These are phyloP conservation scores for Oldenlandia corymbosa DNA, from an alignment of 257 asterid genomes.

Conservation along the genomic window DNA sequence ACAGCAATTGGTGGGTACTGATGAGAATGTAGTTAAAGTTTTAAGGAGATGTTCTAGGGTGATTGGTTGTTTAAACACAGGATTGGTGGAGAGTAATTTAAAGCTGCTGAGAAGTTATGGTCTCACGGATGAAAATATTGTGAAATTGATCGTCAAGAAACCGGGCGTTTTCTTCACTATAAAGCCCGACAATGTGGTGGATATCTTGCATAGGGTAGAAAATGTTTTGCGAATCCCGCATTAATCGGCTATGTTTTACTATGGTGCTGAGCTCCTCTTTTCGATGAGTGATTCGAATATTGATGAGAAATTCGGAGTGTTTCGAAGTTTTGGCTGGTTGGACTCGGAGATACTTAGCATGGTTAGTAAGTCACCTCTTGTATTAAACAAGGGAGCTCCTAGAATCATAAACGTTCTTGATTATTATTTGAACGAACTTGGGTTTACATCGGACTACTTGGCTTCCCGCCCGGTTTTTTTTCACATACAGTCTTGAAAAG, in stretches of 20 bases:
- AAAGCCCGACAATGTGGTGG: constrained; percentile 10
- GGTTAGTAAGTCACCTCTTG: not conserved
- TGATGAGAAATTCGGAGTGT: constrained; percentile 14
- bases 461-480: constrained; percentile 10
- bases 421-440: constrained; percentile 13
- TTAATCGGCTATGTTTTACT: constrained; percentile 15
- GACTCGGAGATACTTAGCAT: constrained; percentile 14
- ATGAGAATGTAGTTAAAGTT: constrained; percentile 9
- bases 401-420: not conserved
- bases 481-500: constrained; percentile 16
- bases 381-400: not conserved
- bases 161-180: not conserved
- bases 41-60: constrained; percentile 8
- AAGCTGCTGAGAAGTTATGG: constrained; percentile 14
- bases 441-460: not conserved
- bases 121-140: not conserved
- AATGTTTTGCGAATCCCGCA: constrained; percentile 21
- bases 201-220: constrained; percentile 16
- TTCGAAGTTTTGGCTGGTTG: constrained; percentile 27
- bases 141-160: constrained; percentile 1
- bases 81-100: too few relatives aligned
- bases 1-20: constrained; percentile 16
- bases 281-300: constrained; percentile 5
- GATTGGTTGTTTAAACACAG: too few relatives aligned
- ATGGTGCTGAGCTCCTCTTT: constrained; percentile 11